Percentiles rank a stretch among this genome's conserved stretches.
Conservation (phyloP, 225 moss, liverwort and hornwort species). For the Pseudoscleropodium purum region DNA sequence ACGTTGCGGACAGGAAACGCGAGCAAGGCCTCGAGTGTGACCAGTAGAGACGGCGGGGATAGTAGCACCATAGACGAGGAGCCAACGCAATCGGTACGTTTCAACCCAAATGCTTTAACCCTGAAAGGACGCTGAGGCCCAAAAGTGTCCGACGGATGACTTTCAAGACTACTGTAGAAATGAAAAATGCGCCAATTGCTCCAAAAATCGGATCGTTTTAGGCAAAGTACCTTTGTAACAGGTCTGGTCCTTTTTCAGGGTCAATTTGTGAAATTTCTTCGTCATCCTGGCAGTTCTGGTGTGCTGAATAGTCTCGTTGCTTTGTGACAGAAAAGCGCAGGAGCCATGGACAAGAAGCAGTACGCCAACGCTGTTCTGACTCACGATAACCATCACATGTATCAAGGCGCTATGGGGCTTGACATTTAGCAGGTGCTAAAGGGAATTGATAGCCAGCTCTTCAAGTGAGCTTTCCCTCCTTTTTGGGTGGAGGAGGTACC, state of each 20-base stretch:
- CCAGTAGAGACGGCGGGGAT: constrained; percentile 4
- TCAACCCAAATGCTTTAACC: neutral
- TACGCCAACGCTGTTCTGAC: neutral
- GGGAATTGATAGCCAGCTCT: neutral
- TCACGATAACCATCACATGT: constrained; percentile 5
- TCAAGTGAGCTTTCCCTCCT: neutral
- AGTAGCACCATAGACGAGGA: neutral
- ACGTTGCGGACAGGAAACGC: neutral
- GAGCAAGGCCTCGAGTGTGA: neutral
- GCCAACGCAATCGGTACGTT: neutral
- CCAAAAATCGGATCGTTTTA: neutral
- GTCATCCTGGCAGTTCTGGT: neutral
- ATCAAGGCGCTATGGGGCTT: constrained; percentile 32
- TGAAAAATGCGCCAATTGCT: neutral
- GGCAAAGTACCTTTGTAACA: neutral
- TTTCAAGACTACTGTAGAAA: neutral
- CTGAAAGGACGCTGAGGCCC: neutral
- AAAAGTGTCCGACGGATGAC: neutral
- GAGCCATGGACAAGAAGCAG: constrained; percentile 12
- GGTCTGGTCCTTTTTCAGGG: neutral
- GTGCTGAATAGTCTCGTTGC: neutral
- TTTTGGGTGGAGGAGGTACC: neutral
- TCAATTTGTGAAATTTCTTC: neutral
- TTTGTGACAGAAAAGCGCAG: constrained; percentile 5
- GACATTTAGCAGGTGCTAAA: neutral